Base-by-base conservation (phyloP, 192 early-diverging fungal species). In the Linnemannia elongata region DNA sequence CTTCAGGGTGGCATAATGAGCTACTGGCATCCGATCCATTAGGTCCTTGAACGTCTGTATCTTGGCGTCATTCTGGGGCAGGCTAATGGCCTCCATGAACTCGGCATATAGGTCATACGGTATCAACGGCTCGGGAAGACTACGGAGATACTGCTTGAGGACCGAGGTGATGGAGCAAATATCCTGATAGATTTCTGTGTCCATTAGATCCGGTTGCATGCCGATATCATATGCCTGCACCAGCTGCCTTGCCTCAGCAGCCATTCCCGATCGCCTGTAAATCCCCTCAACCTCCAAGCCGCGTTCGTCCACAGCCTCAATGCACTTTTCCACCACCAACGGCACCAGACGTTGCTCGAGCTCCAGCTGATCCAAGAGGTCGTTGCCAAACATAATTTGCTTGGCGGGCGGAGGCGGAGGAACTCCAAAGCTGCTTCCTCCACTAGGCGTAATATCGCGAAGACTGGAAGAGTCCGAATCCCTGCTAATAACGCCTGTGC, bases 101-200 rank as follows among this genome's bases (percentile, higher is more conserved):
- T 91, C 75, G 10, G 89, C 76, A 83, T 96, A 96, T 3, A 95
- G 90, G 18, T 90, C 91, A 79, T 82, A 92, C 18, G 94, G 94
- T 69, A 96, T 87, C 57, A 96, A 76, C 35, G 95, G 94, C 70
- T 95, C 89, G 1, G 95, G 93, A 72, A 96, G 74, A 69, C 93
- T 93, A 52, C 95, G 91, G 69, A 96, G 92, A 76, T 95, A 96
- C 88, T 95, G 94, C 82, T 95, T 96, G 17, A 96, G 85, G 44
- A 95, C 90, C 74, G 93, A 92, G 1, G 95, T 96, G 24, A 95
- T 91, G 69, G 93, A 94, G 39, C 93, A 92, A 52, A 96, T 93
- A 74, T 96, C 95, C 81, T 92, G 91, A 44, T 91, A 88, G 54
- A 91, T 88, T 35, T 87, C 84, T 9, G 91, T 90, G 73, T 89